Conservation (phyloP, 2,329 filamentous ascomycete species). For the Fusarium sp. region DNA sequence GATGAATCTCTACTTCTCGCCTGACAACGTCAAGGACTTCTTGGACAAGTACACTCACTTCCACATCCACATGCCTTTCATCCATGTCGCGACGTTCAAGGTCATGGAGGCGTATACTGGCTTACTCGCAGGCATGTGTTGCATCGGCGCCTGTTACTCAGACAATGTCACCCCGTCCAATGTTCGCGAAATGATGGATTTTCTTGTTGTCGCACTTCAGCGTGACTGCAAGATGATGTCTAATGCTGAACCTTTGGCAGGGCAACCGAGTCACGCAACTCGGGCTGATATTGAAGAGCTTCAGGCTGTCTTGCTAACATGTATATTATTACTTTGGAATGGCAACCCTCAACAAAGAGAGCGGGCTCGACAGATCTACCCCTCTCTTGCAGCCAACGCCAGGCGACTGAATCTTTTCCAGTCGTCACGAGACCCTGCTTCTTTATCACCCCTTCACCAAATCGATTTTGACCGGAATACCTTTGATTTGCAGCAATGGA, state of each 20-base stretch:
- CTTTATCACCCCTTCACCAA: conserved; percentile 70
- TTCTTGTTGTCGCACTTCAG: conserved; percentile 66
- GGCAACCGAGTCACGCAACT: conserved; percentile 40
- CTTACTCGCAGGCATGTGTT: conserved; percentile 75
- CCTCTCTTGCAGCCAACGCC: conserved; percentile 64
- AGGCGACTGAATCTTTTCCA: conserved; percentile 66
- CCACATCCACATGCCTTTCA: conserved; percentile 76
- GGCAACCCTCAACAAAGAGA: conserved; percentile 73
- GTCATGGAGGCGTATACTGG: conserved; percentile 72
- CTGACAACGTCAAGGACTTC: conserved; percentile 75
- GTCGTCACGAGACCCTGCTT: conserved; percentile 58
- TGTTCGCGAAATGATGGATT: conserved; percentile 74
- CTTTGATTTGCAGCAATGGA: conserved; percentile 63
- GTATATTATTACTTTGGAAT: conserved; percentile 74
- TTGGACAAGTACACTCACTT: conserved; percentile 77
- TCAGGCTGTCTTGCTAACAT: conserved; percentile 71
- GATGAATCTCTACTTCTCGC: conserved; percentile 70
- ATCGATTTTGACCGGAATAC: conserved; percentile 57
- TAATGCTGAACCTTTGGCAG: conserved; percentile 30
- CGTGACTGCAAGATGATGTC: conserved; percentile 61
- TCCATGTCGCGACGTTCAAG: conserved; percentile 77
- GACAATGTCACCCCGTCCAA: conserved; percentile 66
- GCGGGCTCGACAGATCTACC: conserved; percentile 67
- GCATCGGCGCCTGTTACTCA: conserved; percentile 79
- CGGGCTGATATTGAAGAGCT: conserved; percentile 69